A percentile compares a stretch with the other conserved stretches of the same genome.
These are phyloP conservation scores for Botrytis cinerea DNA, from an alignment of 2,329 filamentous ascomycete species.

Conservation along the genomic window DNA sequence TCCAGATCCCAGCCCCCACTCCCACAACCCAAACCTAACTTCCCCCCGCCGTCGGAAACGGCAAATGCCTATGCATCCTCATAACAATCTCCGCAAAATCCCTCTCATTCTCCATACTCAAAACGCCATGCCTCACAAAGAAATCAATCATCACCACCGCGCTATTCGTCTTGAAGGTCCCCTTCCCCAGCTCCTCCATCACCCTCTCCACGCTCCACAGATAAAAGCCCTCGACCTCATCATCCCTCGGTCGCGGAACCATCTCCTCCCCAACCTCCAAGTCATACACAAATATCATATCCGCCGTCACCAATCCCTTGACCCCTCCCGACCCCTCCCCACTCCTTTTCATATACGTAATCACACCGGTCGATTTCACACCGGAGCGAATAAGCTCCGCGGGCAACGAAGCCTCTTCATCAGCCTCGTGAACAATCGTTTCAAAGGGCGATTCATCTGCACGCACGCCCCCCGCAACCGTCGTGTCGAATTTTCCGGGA, in stretches of 20 bases:
- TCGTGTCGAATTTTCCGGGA: constrained; percentile 73
- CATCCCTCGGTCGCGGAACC: constrained; percentile 67
- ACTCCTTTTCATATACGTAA: constrained; percentile 63
- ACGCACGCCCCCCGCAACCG: constrained; percentile 74
- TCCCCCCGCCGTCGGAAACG: constrained; percentile 13
- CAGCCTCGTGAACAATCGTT: constrained; percentile 68
- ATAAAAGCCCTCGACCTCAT: constrained; percentile 75
- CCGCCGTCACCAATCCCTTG: constrained; percentile 61
- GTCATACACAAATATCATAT: constrained; percentile 76
- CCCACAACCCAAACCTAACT: not conserved
- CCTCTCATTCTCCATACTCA: constrained; percentile 69
- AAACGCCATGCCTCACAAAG: constrained; percentile 71
- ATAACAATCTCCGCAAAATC: constrained; percentile 19
- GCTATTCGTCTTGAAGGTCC: constrained; percentile 85
- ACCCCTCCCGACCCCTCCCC: constrained; percentile 54
- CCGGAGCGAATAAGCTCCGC: constrained; percentile 55
- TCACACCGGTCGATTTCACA: constrained; percentile 56
- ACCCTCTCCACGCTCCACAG: constrained; percentile 64
- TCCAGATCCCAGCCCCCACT: too few species aligned
- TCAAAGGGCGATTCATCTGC: constrained; percentile 65
- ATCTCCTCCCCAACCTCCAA: constrained; percentile 61
- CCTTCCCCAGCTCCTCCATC: constrained; percentile 59
- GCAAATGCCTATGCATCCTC: constrained; percentile 22
- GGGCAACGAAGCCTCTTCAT: constrained; percentile 70
- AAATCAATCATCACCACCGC: constrained; percentile 78